Evolutionary conservation across 73 alveolate species (phyloP), one percentile per base, ranked within the genome.

Genomic region (Uronychia setigera): DNA sequence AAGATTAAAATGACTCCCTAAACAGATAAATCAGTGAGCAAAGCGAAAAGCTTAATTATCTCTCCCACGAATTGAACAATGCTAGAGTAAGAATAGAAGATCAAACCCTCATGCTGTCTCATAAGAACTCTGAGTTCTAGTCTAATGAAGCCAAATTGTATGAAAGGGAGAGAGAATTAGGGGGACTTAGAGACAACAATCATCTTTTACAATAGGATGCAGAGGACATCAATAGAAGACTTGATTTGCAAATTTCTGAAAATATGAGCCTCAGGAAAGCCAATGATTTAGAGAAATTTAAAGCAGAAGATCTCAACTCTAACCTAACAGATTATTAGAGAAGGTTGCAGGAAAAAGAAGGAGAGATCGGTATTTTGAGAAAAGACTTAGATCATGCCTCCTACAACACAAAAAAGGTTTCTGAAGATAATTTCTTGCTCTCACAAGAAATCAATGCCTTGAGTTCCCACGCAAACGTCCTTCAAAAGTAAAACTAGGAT

Each of bases 391-490:
- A 76, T 11, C 80, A 84, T 31, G 86, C 87, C 31, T 29, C 82
- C 9, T 85, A 77, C 77, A 26, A 35, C 11, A 85, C 46, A 57
- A 46, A 83, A 5, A 78, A 83, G 25, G 82, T 77, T n/a, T 76
- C 58, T 59, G 86, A 76, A 27, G 46, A 76, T 59, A 85, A 85
- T 86, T 34, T 84, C 57, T 28, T 35, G 78, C 76, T 85, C 27
- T 32, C 79, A 29, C 74, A 58, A 14, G 91, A 85, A 76, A 77
- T 85, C 34, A 84, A 85, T 58, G 86, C 91, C 34, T 81, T 85
- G 0, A 85, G 77, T 81, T 74, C 79, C 74, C 91, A 85, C 74
- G 77, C 77, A 31, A 76, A 84, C 34, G 91, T 85, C 87, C 86
- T 85, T 27, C 30, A 59, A 35, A 31, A 31, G 26, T 58, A 85